A percentile compares a stretch with the other conserved stretches of the same genome.
Conservation (phyloP, 2,329 filamentous ascomycete species). For the Chaetomiaceae sp. region DNA sequence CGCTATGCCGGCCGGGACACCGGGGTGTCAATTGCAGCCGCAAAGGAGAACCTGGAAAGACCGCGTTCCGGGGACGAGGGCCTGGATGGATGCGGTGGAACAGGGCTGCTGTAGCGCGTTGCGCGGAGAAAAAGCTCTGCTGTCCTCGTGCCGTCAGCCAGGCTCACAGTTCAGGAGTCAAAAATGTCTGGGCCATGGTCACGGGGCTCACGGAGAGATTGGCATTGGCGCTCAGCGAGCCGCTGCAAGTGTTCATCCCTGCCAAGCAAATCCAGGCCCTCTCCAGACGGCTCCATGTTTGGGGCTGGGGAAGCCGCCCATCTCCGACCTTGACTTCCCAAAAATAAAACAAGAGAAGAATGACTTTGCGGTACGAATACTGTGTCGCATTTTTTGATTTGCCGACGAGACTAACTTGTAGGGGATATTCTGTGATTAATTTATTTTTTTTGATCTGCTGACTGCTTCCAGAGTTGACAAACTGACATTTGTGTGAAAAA, state of each 20-base stretch:
- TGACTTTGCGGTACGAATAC: background rate
- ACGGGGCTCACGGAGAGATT: conserved; percentile 20
- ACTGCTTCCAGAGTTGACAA: no score
- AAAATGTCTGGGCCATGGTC: conserved; percentile 13
- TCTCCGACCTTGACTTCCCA: no score
- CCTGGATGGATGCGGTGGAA: conserved; percentile 5
- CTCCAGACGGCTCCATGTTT: conserved; percentile 4
- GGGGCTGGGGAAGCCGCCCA: no score
- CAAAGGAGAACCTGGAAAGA: background rate
- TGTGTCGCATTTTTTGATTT: background rate
- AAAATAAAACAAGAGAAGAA: conserved; percentile 8
- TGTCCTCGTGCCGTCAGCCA: conserved; percentile 26
- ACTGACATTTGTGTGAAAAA: no score
- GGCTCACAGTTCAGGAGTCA: background rate
- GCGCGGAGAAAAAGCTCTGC: conserved; percentile 20
- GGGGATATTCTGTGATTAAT: background rate
- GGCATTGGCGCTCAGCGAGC: conserved; percentile 8
- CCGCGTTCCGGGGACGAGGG: conserved; percentile 6
- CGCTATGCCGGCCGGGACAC: conserved; percentile 13
- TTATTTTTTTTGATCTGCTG: background rate
- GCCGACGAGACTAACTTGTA: background rate
- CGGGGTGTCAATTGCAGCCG: background rate
- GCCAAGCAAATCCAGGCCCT: conserved; percentile 21
- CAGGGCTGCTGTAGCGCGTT: background rate
- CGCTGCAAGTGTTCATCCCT: conserved; percentile 17